phyloP scores from a whole-genome alignment of 179 eudicot genomes.

The Sideroxylon spinosum region DNA sequence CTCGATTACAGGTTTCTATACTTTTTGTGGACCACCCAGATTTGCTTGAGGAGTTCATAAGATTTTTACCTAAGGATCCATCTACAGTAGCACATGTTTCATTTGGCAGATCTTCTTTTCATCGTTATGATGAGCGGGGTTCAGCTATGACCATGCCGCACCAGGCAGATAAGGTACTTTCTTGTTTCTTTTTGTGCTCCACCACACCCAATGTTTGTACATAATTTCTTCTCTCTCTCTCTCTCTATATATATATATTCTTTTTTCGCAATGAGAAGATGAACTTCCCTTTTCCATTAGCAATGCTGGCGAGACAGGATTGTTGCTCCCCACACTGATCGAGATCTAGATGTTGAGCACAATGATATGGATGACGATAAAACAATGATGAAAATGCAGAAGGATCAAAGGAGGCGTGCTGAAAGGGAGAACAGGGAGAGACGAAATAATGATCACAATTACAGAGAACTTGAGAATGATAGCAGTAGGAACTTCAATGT shows the following conservation, averaged over 20 bases:
- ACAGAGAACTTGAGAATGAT: conserved; percentile 63
- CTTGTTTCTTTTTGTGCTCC: conserved; percentile 14
- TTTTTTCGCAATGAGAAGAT: not conserved
- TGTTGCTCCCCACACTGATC: conserved; percentile 45
- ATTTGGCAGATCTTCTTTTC: conserved; percentile 39
- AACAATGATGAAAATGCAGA: conserved; percentile 48
- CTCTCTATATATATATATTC: conserved; percentile 41
- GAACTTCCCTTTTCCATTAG: conserved; percentile 17
- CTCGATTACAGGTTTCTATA: conserved; percentile 56
- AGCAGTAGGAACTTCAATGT: conserved; percentile 43
- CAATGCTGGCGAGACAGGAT: conserved; percentile 62
- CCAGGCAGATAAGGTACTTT: conserved; percentile 10
- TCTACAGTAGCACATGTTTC: conserved; percentile 45
- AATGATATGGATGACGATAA: conserved; percentile 74
- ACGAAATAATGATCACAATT: conserved; percentile 56
- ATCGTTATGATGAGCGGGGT: conserved; percentile 14
- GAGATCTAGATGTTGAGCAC: conserved; percentile 55
- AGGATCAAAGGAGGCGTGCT: conserved; percentile 69
- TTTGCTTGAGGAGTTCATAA: conserved; percentile 90
- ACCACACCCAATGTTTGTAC: conserved; percentile 27
- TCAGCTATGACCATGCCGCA: conserved; percentile 7
- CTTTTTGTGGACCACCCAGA: conserved; percentile 83
- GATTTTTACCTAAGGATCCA: conserved; percentile 86
- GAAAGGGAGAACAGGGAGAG: conserved; percentile 70
- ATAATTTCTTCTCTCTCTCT: conserved; percentile 38